phyloP scores from a whole-genome alignment of 1,284 basidiomycete species.

The Ganoderma sinense region DNA sequence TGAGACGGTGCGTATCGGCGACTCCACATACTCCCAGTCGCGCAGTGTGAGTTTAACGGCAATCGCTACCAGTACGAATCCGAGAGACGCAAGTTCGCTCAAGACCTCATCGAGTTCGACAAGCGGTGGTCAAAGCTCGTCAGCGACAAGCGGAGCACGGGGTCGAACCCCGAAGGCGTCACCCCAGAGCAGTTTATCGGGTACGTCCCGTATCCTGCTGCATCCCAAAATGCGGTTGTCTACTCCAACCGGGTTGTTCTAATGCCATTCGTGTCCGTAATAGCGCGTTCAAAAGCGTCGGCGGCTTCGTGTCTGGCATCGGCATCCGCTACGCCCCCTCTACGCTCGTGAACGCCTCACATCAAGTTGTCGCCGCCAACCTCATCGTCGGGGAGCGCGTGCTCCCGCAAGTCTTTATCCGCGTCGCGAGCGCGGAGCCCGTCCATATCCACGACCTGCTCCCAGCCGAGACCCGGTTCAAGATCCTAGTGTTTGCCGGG shows the following conservation, averaged over 20 bases:
- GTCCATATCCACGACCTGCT: constrained; percentile 74
- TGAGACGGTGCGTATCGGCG: neutral
- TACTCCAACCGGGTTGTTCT: neutral
- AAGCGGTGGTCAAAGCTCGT: constrained; percentile 78
- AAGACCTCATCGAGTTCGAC: constrained; percentile 86
- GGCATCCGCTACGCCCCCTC: constrained; percentile 70
- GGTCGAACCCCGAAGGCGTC: constrained; percentile 64
- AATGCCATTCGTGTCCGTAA: constrained; percentile 51
- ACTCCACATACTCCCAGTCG: no score
- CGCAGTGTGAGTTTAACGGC: no score
- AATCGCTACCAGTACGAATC: constrained; percentile 44
- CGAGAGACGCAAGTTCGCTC: constrained; percentile 79
- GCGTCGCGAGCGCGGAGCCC: constrained; percentile 70
- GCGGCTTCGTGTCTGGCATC: constrained; percentile 68
- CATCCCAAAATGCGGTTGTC: neutral
- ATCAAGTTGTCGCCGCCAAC: constrained; percentile 55
- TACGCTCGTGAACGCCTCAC: constrained; percentile 50
- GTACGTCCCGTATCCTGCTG: constrained; percentile 44
- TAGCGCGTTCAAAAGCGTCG: constrained; percentile 50
- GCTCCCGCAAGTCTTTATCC: constrained; percentile 63
- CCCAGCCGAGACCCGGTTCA: constrained; percentile 76
- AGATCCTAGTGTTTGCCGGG: constrained; percentile 54
- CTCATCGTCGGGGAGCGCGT: constrained; percentile 68
- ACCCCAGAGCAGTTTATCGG: constrained; percentile 70
- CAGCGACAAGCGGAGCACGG: constrained; percentile 75